Evolutionary conservation across 2,329 filamentous ascomycete genomes (phyloP).

Genomic region (Endoconidiophora laricicola): DNA sequence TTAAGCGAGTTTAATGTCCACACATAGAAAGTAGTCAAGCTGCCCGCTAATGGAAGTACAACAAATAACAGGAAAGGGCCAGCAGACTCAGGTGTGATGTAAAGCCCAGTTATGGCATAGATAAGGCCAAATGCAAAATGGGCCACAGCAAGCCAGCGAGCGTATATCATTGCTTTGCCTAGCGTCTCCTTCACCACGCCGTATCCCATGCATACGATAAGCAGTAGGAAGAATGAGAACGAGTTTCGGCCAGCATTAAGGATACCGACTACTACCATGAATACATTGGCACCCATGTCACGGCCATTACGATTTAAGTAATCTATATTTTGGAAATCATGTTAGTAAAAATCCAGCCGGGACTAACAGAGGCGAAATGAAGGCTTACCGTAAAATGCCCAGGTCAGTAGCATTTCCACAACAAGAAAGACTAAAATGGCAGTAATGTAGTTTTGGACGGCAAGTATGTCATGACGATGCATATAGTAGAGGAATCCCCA

Average conservation of each 20-base stretch:
- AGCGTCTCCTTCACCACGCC: slow-evolving; percentile 90
- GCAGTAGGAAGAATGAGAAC: slow-evolving; percentile 92
- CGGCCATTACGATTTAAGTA: slow-evolving; percentile 83
- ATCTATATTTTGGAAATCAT: slow-evolving; percentile 33
- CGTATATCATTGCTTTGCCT: slow-evolving; percentile 85
- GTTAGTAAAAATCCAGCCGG: slow-evolving; percentile 18
- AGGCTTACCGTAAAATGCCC: slow-evolving; percentile 75
- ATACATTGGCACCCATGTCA: slow-evolving; percentile 63
- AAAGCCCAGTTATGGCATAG: slow-evolving; percentile 77
- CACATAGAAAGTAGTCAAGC: slow-evolving; percentile 90
- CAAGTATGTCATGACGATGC: slow-evolving; percentile 82
- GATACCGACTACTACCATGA: slow-evolving; percentile 82
- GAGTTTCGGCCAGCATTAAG: slow-evolving; percentile 90
- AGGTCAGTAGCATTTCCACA: slow-evolving; percentile 93
- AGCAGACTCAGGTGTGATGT: slow-evolving; percentile 76
- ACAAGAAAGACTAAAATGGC: slow-evolving; percentile 90
- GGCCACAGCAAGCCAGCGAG: slow-evolving; percentile 74
- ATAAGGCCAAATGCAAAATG: slow-evolving; percentile 93
- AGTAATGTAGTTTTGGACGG: slow-evolving; percentile 98
- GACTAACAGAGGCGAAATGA: not conserved
- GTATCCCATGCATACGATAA: slow-evolving; percentile 99
- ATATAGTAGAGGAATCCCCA: slow-evolving; percentile 96
- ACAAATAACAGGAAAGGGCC: slow-evolving; percentile 81
- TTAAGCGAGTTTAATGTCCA: slow-evolving; percentile 97
- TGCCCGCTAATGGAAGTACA: slow-evolving; percentile 78